Percentiles rank a stretch among this genome's conserved stretches.
Evolutionary conservation across 345 rosid genomes (phyloP).

Genomic region (Rhodomyrtus tomentosa): DNA sequence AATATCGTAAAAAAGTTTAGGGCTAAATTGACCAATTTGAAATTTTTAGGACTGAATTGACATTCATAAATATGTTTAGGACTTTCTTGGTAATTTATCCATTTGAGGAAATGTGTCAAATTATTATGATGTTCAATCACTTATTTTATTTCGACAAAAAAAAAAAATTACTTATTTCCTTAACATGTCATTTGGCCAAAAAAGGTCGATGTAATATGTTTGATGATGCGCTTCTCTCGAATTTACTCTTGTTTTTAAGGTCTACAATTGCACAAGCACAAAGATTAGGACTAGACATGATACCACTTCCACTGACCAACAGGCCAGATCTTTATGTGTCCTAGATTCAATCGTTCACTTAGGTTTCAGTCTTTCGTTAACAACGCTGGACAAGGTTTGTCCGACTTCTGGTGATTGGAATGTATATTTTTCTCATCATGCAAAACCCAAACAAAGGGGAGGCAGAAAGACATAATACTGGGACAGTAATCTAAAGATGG

Average conservation of each 20-base stretch:
- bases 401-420: not conserved
- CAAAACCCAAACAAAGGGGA: not conserved
- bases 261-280: not conserved
- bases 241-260: not conserved
- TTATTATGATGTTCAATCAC: not conserved
- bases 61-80: not conserved
- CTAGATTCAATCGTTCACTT: not conserved
- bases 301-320: not conserved
- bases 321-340: not conserved
- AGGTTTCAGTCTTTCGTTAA: not conserved
- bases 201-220: not conserved
- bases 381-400: not conserved
- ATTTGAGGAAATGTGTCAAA: not conserved
- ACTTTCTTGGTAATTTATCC: not conserved
- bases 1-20: not conserved
- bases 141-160: not conserved
- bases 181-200: not conserved
- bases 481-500: not conserved
- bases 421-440: not conserved
- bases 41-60: rapidly evolving
- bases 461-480: not conserved
- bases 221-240: not conserved
- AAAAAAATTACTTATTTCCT: not conserved
- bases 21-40: not conserved
- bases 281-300: not conserved